Evolutionary conservation across 768 basidiomycete genomes (phyloP).

Genomic region (Boletus patriciae): DNA sequence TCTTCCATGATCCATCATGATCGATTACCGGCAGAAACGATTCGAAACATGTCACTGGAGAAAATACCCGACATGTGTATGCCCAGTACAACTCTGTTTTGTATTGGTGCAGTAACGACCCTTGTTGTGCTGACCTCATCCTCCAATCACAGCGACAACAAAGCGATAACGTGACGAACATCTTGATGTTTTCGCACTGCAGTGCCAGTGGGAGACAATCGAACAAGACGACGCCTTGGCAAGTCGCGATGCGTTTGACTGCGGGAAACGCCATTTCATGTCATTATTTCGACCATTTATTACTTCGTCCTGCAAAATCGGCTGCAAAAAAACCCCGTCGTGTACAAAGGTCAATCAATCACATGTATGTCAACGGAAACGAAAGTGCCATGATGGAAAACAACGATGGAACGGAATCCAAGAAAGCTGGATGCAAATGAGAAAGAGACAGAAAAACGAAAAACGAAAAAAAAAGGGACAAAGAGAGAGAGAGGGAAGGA

Average conservation of each 20-base stretch:
- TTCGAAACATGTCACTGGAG: too few relatives aligned
- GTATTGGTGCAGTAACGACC: too few relatives aligned
- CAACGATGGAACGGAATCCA: background rate
- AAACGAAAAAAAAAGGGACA: background rate
- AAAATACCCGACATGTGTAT: too few relatives aligned
- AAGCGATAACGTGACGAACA: too few relatives aligned
- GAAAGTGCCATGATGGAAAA: background rate
- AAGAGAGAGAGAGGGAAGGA: background rate
- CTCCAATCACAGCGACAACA: too few relatives aligned
- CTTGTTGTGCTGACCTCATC: too few relatives aligned
- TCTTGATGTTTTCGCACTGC: too few relatives aligned
- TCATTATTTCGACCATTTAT: background rate
- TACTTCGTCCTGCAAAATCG: background rate
- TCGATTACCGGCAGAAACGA: too few relatives aligned
- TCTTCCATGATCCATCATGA: too few relatives aligned
- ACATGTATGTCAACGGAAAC: background rate
- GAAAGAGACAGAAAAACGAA: background rate
- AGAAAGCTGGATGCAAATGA: constrained; percentile 1
- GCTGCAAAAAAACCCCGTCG: constrained; percentile 1
- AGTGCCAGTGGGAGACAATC: too few relatives aligned
- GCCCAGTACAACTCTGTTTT: too few relatives aligned
- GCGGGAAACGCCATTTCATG: background rate
- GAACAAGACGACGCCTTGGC: background rate
- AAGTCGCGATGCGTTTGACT: background rate
- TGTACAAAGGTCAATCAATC: background rate